Evolutionary conservation across 257 asterid species (phyloP).

Genomic region (Knoxia roxburghii): DNA sequence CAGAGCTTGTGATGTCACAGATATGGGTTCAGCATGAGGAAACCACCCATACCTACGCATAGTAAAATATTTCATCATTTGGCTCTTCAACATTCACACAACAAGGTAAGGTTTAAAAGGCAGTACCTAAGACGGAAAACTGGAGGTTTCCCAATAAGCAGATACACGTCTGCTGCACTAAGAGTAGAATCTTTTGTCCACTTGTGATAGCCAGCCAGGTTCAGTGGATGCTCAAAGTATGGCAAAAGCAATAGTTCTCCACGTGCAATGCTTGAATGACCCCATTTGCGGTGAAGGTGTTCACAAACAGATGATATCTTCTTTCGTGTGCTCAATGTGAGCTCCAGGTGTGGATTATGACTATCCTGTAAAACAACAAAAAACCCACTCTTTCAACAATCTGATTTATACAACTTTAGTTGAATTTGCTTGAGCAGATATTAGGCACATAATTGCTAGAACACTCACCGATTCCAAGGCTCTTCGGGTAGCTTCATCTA

Average conservation of each 20-base stretch:
- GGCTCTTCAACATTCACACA: neutral
- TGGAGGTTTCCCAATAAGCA: slow-evolving; percentile 67
- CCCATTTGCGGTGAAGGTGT: slow-evolving; percentile 95
- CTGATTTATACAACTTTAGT: neutral
- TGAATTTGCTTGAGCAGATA: slow-evolving; percentile 8
- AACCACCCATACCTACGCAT: slow-evolving; percentile 89
- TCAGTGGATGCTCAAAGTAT: slow-evolving; percentile 57
- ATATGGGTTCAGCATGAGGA: slow-evolving; percentile 49
- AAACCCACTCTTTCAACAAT: neutral
- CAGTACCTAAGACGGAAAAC: slow-evolving; percentile 87
- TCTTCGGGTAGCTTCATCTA: slow-evolving; percentile 77
- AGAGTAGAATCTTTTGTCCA: slow-evolving; percentile 83
- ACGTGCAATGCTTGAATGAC: slow-evolving; percentile 43
- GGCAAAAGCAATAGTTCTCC: slow-evolving; percentile 82
- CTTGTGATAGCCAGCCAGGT: slow-evolving; percentile 57
- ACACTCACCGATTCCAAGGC: slow-evolving; percentile 77
- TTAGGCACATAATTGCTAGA: neutral
- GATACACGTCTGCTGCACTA: slow-evolving; percentile 81
- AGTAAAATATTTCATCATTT: slow-evolving; percentile 17
- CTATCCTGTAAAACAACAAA: slow-evolving; percentile 47
- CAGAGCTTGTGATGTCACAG: slow-evolving; percentile 37
- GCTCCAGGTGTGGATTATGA: slow-evolving; percentile 88
- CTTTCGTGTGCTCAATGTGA: slow-evolving; percentile 80
- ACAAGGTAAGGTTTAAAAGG: neutral
- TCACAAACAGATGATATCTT: slow-evolving; percentile 87